These are phyloP conservation scores for Chrysochromulina parva DNA, from an alignment of 78 protist species.

Conservation along the genomic window DNA sequence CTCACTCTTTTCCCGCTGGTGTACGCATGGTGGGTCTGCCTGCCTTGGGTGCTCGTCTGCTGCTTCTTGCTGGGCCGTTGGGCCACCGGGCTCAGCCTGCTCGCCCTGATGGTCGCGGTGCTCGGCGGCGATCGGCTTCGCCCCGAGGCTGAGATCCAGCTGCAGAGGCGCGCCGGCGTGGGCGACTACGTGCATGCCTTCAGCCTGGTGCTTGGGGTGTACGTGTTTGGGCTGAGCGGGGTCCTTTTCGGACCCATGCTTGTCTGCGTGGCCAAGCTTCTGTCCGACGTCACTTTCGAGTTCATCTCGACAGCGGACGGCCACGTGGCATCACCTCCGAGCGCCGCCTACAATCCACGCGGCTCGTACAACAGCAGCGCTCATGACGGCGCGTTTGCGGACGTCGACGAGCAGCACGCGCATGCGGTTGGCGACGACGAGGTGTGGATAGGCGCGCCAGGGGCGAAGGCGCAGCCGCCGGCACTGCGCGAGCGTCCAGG, in stretches of 20 bases:
- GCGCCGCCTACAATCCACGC: too few species aligned
- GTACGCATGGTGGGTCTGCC: too few species aligned
- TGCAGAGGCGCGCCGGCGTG: background rate
- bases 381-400: background rate
- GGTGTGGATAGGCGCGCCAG: background rate
- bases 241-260: constrained; percentile 7
- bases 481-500: background rate
- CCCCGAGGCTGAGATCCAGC: too few species aligned
- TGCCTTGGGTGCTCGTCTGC: too few species aligned
- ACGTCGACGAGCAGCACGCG: background rate
- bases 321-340: background rate
- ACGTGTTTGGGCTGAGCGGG: background rate
- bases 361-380: too few species aligned
- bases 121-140: too few species aligned
- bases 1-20: too few species aligned
- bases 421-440: background rate
- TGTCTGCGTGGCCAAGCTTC: background rate
- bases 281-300: background rate
- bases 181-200: background rate
- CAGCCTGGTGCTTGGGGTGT: constrained; percentile 13
- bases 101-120: too few species aligned
- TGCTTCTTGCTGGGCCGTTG: too few species aligned
- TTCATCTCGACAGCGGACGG: background rate
- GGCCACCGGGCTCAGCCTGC: too few species aligned
- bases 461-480: background rate